Evolutionary conservation across 257 asterid species (phyloP).

Genomic region (Parsonsia alboflavescens): DNA sequence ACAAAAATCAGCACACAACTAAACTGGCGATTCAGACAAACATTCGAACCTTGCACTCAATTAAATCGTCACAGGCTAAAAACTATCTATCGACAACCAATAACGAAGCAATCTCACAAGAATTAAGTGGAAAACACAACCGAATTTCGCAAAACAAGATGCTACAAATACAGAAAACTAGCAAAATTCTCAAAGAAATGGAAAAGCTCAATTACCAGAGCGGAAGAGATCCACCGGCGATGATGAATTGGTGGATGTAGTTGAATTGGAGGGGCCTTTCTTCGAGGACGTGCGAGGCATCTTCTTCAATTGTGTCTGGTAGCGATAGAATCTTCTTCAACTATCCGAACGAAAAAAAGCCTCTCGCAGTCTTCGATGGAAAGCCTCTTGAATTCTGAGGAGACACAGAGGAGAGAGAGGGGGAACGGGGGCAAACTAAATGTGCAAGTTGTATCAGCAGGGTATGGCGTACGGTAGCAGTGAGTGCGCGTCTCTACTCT

Average conservation of each 20-base stretch:
- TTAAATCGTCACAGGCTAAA: background rate
- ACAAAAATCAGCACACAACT: background rate
- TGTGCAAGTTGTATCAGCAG: background rate
- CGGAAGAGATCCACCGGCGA: conserved; percentile 64
- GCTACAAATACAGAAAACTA: background rate
- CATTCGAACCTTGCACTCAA: background rate
- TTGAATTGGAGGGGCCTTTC: conserved; percentile 42
- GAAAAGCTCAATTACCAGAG: conserved; percentile 41
- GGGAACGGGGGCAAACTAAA: background rate
- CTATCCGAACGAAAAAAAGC: background rate
- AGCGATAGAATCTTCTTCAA: background rate
- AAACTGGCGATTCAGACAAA: background rate
- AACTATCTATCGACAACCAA: background rate
- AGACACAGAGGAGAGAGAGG: background rate
- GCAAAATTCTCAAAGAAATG: background rate
- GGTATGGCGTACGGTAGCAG: background rate
- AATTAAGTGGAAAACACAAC: background rate
- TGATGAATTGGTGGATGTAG: conserved; percentile 57
- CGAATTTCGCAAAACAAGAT: background rate
- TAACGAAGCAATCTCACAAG: background rate
- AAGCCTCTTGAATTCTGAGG: background rate
- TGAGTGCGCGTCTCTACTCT: background rate
- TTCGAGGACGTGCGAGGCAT: conserved; percentile 88
- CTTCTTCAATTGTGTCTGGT: conserved; percentile 6
- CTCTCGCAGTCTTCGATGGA: background rate